A percentile compares a stretch with the other conserved stretches of the same genome.
phyloP scores from a whole-genome alignment of 257 asterid genomes.

The Apocynum venetum region DNA sequence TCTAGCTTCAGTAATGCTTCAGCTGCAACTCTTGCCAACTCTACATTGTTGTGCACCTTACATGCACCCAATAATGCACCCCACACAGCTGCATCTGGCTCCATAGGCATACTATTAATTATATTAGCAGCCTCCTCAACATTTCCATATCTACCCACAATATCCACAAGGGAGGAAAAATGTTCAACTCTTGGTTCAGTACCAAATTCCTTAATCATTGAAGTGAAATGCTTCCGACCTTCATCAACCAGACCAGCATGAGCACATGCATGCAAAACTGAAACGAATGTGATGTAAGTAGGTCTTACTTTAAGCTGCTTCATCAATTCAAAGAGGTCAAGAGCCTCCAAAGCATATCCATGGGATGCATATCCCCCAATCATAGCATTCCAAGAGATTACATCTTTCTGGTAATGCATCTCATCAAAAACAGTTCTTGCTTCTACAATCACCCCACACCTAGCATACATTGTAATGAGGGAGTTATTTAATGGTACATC shows the following conservation, averaged over 20 bases:
- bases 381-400: slow-evolving; percentile 91
- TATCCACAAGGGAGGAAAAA: slow-evolving; percentile 74
- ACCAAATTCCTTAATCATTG: slow-evolving; percentile 62
- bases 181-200: slow-evolving; percentile 73
- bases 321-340: slow-evolving; percentile 67
- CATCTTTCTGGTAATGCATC: slow-evolving; percentile 49
- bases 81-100: slow-evolving; percentile 80
- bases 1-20: slow-evolving; percentile 68
- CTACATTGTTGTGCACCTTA: slow-evolving; percentile 58
- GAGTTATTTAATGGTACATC: slow-evolving; percentile 73
- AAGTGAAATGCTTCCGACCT: slow-evolving; percentile 52
- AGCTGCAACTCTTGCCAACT: slow-evolving; percentile 58
- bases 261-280: slow-evolving; percentile 81
- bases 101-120: slow-evolving; percentile 46
- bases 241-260: slow-evolving; percentile 72
- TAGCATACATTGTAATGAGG: slow-evolving; percentile 79
- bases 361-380: slow-evolving; percentile 82
- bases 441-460: slow-evolving; percentile 73
- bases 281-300: slow-evolving; percentile 64
- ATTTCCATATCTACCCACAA: slow-evolving; percentile 61
- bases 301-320: slow-evolving; percentile 50
- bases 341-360: slow-evolving; percentile 61
- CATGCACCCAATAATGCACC: slow-evolving; percentile 87
- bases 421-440: slow-evolving; percentile 58
- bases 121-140: slow-evolving; percentile 70